These are phyloP conservation scores for Metarhizium anisopliae DNA, from an alignment of 2,329 filamentous ascomycete species.

Conservation along the genomic window DNA sequence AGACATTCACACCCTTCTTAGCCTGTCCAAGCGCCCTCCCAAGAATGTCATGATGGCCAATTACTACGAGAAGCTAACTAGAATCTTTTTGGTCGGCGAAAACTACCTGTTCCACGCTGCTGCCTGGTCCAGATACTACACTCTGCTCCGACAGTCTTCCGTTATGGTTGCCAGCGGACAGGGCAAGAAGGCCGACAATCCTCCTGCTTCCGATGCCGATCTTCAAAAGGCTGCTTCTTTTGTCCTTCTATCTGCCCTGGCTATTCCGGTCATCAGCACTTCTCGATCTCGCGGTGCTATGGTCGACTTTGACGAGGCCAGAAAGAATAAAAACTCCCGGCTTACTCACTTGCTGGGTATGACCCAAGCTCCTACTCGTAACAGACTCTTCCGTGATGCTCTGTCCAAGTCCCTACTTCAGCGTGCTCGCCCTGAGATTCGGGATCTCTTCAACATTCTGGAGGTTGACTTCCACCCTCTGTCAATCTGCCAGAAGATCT, in stretches of 20 bases:
- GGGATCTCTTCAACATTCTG: conserved; percentile 95
- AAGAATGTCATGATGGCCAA: conserved; percentile 99
- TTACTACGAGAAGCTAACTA: conserved; percentile 98
- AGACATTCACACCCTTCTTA: conserved; percentile 95
- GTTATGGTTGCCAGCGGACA: conserved; percentile 75
- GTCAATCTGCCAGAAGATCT: conserved; percentile 98
- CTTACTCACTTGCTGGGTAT: conserved; percentile 94
- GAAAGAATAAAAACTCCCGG: conserved; percentile 98
- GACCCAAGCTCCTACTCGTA: conserved; percentile 78
- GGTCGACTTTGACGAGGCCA: conserved; percentile 91
- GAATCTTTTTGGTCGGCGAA: conserved; percentile 97
- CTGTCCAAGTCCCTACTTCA: conserved; percentile 90
- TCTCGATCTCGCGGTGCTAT: conserved; percentile 90
- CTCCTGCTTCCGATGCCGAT: conserved; percentile 77
- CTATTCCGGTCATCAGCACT: conserved; percentile 99
- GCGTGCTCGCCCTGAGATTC: conserved; percentile 87
- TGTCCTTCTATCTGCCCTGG: conserved; percentile 85
- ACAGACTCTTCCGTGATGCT: conserved; percentile 89
- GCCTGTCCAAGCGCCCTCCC: conserved; percentile 91
- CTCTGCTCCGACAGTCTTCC: conserved; percentile 84
- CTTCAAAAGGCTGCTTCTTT: conserved; percentile 93
- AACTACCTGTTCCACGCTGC: conserved; percentile 99
- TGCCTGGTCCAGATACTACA: conserved; percentile 96
- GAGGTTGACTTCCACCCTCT: conserved; percentile 98
- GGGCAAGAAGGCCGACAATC: conserved; percentile 90